Evolutionary conservation across 164 flowering plant species (phyloP).

Genomic region (Vitis rupestris): DNA sequence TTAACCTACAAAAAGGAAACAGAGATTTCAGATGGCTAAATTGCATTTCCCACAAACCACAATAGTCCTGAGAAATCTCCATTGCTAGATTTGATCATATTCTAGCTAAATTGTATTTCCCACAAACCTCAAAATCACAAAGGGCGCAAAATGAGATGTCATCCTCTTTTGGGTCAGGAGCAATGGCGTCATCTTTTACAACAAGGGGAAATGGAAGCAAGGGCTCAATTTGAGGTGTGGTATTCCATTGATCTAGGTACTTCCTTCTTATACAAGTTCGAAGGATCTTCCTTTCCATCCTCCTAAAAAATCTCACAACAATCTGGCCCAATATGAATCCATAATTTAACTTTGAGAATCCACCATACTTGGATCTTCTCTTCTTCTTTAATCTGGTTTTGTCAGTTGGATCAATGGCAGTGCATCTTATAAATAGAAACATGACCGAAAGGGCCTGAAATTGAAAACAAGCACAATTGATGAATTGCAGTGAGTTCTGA

Average conservation of each 20-base stretch:
- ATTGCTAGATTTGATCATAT: background rate
- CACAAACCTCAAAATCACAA: conserved; percentile 77
- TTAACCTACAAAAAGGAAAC: conserved; percentile 52
- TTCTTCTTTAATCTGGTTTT: conserved; percentile 64
- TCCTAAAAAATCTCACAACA: conserved; percentile 55
- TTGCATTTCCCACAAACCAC: background rate
- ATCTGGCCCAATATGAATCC: conserved; percentile 61
- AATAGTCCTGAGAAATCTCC: background rate
- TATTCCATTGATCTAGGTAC: conserved; percentile 66
- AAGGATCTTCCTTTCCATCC: conserved; percentile 76
- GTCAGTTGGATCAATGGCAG: conserved; percentile 85
- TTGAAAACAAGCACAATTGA: conserved; percentile 4
- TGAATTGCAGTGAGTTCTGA: conserved; percentile 3
- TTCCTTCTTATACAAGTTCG: conserved; percentile 67
- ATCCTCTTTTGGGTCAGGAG: conserved; percentile 60
- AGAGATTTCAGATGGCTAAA: background rate
- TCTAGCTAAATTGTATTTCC: background rate
- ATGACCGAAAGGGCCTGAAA: conserved; percentile 73
- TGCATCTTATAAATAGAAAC: conserved; percentile 73
- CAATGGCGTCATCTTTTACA: conserved; percentile 56
- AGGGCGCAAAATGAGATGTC: conserved; percentile 75
- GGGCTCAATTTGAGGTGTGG: conserved; percentile 60
- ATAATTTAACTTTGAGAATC: conserved; percentile 44
- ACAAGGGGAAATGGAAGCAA: conserved; percentile 79
- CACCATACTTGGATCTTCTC: conserved; percentile 35